A percentile compares a stretch with the other conserved stretches of the same genome.
phyloP scores from a whole-genome alignment of 2,329 filamentous ascomycete genomes.

The Cryphonectria parasitica region DNA sequence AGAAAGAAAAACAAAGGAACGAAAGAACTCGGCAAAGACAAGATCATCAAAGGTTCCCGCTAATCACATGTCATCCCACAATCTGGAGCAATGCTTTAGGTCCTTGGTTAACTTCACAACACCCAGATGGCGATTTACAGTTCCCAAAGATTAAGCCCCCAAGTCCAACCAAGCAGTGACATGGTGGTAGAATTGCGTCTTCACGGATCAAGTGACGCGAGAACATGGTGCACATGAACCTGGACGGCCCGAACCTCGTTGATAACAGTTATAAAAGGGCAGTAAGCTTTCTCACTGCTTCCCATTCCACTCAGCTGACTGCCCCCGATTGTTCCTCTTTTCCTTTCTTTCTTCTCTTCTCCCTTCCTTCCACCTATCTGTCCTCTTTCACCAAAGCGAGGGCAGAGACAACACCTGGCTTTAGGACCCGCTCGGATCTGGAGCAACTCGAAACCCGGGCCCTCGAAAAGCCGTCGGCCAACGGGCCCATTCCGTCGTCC shows the following conservation, averaged over 20 bases:
- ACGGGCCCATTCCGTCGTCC: neutral
- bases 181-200: neutral
- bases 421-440: neutral
- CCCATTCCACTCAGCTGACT: neutral
- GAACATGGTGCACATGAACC: neutral
- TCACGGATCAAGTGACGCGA: neutral
- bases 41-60: too few species aligned
- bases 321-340: neutral
- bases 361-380: neutral
- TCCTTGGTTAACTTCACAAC: neutral
- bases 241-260: neutral
- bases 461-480: neutral
- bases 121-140: neutral
- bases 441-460: slow-evolving; percentile 1
- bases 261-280: neutral
- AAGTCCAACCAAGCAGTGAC: neutral
- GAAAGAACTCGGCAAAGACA: too few species aligned
- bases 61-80: neutral
- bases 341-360: neutral
- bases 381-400: neutral
- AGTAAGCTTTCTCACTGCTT: neutral
- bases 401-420: too few species aligned
- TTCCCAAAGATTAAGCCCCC: neutral
- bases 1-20: too few species aligned
- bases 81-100: neutral